Evolutionary conservation across 2,329 filamentous ascomycete genomes (phyloP).

Genomic region (Cordyceps pruinosa): DNA sequence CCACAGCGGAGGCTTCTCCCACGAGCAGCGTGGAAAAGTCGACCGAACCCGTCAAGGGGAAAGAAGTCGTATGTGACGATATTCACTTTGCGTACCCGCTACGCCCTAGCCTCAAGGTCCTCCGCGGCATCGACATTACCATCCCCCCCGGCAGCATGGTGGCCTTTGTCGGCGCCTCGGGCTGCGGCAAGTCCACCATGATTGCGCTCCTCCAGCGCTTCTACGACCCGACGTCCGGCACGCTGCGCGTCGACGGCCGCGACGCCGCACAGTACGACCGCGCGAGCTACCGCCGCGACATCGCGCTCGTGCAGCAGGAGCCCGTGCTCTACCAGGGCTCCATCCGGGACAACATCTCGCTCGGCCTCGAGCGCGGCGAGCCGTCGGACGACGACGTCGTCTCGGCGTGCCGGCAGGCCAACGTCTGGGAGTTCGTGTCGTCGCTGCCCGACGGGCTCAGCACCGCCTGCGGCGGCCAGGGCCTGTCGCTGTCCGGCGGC

Average conservation of each 20-base stretch:
- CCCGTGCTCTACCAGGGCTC: constrained; percentile 40
- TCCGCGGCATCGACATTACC: constrained; percentile 32
- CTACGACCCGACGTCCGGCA: constrained; percentile 30
- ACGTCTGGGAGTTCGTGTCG: constrained; percentile 49
- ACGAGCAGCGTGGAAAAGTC: not conserved
- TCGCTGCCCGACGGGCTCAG: constrained; percentile 53
- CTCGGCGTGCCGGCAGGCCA: constrained; percentile 46
- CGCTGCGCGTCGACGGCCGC: constrained; percentile 22
- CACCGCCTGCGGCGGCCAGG: constrained; percentile 58
- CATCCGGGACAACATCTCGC: constrained; percentile 49
- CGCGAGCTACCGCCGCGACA: constrained; percentile 26
- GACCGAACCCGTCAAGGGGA: constrained; percentile 19
- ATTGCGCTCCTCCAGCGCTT: constrained; percentile 45
- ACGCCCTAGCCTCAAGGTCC: constrained; percentile 27
- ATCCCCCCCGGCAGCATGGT: constrained; percentile 42
- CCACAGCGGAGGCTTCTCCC: no score
- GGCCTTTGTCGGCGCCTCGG: constrained; percentile 50
- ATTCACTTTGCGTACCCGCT: constrained; percentile 53
- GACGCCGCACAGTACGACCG: constrained; percentile 26
- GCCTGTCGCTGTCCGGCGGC: constrained; percentile 63
- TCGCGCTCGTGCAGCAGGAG: constrained; percentile 37
- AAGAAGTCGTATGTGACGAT: constrained; percentile 40
- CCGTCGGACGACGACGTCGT: constrained; percentile 34
- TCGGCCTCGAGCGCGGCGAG: constrained; percentile 32
- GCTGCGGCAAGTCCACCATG: constrained; percentile 55